Conservation (phyloP, 495 filamentous ascomycete species). For the Aspergillus campestris region DNA sequence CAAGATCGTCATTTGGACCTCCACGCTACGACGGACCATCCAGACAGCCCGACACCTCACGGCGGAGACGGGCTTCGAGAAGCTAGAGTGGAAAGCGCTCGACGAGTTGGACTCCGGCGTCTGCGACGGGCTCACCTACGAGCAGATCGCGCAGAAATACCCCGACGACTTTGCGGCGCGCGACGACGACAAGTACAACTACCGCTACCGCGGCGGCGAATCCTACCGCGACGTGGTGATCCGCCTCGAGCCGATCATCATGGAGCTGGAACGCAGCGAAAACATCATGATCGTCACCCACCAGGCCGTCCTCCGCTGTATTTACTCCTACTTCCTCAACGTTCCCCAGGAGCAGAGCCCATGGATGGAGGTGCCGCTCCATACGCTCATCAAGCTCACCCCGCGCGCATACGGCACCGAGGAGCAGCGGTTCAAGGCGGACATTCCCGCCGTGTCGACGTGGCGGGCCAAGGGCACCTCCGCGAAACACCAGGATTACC, state of each 20-base stretch:
- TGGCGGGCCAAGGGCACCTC: constrained; percentile 88
- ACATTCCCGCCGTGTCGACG: constrained; percentile 90
- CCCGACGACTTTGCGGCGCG: constrained; percentile 91
- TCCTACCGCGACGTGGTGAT: constrained; percentile 97
- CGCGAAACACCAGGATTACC: constrained; percentile 58
- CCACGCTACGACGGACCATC: constrained; percentile 86
- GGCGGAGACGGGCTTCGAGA: constrained; percentile 61
- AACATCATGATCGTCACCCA: constrained; percentile 98
- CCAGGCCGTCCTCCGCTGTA: constrained; percentile 91
- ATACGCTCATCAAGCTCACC: constrained; percentile 93
- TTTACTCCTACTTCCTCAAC: constrained; percentile 98
- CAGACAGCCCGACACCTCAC: constrained; percentile 75
- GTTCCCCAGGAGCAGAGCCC: constrained; percentile 83
- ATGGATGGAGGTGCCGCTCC: constrained; percentile 96
- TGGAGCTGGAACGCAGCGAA: constrained; percentile 93
- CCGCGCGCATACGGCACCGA: constrained; percentile 90
- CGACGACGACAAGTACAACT: constrained; percentile 98
- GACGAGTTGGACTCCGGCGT: constrained; percentile 96
- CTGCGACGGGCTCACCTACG: constrained; percentile 92
- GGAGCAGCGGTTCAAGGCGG: constrained; percentile 75
- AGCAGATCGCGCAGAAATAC: constrained; percentile 81
- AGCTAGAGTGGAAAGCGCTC: constrained; percentile 95
- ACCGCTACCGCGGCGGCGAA: constrained; percentile 94
- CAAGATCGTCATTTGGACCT: constrained; percentile 93
- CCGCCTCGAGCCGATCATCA: constrained; percentile 96